These are phyloP conservation scores for Zymoseptoria brevis DNA, from an alignment of 2,329 filamentous ascomycete genomes.

Conservation along the genomic window DNA sequence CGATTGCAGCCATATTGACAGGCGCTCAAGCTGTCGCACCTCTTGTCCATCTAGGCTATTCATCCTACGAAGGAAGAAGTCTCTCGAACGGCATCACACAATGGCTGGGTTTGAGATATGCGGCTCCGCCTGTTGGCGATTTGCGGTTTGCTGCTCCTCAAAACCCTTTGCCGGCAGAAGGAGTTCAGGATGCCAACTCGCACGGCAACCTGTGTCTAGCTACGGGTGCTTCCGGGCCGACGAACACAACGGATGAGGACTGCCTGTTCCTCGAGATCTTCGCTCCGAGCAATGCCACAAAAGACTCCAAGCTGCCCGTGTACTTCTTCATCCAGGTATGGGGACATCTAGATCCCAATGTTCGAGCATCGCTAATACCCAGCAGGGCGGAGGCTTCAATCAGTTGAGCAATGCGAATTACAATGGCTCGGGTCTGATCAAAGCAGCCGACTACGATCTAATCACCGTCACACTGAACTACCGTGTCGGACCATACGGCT, in stretches of 20 bases:
- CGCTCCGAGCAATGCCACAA: constrained; percentile 48
- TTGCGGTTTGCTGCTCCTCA: constrained; percentile 60
- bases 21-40: constrained; percentile 30
- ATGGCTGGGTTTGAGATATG: constrained; percentile 71
- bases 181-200: constrained; percentile 47
- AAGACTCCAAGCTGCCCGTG: constrained; percentile 52
- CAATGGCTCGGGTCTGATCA: constrained; percentile 54
- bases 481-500: constrained; percentile 66
- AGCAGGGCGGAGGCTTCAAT: constrained; percentile 41
- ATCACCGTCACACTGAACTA: constrained; percentile 70
- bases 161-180: constrained; percentile 46
- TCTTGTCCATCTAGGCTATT: constrained; percentile 57
- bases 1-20: neutral
- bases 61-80: constrained; percentile 53
- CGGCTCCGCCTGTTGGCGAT: constrained; percentile 57
- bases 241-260: constrained; percentile 45
- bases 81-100: constrained; percentile 53
- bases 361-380: neutral
- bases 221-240: constrained; percentile 16
- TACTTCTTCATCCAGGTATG: constrained; percentile 51
- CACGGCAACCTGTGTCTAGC: constrained; percentile 33
- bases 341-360: constrained; percentile 37
- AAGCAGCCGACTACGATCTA: constrained; percentile 52
- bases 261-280: constrained; percentile 62
- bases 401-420: constrained; percentile 43